Evolutionary conservation across 768 basidiomycete genomes (phyloP).

Genomic region (Russula virescens): DNA sequence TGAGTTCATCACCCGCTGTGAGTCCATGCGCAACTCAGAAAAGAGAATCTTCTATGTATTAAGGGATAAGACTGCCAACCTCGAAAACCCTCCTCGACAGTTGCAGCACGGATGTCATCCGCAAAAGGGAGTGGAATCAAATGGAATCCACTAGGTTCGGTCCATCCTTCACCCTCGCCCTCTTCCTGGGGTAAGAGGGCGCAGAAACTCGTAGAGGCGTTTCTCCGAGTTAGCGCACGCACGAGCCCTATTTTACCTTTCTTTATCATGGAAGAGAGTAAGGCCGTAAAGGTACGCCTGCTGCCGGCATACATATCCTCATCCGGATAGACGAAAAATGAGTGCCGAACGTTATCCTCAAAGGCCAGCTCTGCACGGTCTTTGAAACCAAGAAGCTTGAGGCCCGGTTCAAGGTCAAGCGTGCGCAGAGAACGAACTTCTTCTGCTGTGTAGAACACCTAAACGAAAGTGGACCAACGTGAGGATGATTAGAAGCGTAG

Average conservation of each 20-base stretch:
- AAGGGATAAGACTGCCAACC: slow-evolving; percentile 37
- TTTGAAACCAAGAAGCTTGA: slow-evolving; percentile 94
- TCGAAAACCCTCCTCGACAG: slow-evolving; percentile 57
- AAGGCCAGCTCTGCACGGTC: slow-evolving; percentile 60
- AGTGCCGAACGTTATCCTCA: slow-evolving; percentile 90
- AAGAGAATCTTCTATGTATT: background rate
- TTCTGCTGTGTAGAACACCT: slow-evolving; percentile 84
- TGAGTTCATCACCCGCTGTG: slow-evolving; percentile 62
- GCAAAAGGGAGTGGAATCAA: slow-evolving; percentile 90
- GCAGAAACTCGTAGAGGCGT: slow-evolving; percentile 73
- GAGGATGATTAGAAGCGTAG: background rate
- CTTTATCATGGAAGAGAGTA: slow-evolving; percentile 75
- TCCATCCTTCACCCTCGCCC: slow-evolving; percentile 62
- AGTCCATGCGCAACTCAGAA: slow-evolving; percentile 11
- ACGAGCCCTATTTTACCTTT: slow-evolving; percentile 82
- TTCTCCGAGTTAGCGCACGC: slow-evolving; percentile 60
- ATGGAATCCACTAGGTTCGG: slow-evolving; percentile 87
- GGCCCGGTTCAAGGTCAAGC: slow-evolving; percentile 70
- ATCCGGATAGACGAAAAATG: slow-evolving; percentile 86
- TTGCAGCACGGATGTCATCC: slow-evolving; percentile 84
- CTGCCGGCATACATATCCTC: slow-evolving; percentile 88
- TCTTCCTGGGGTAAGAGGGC: slow-evolving; percentile 84
- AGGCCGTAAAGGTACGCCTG: slow-evolving; percentile 84
- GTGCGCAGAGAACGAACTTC: slow-evolving; percentile 80
- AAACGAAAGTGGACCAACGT: slow-evolving; percentile 9